phyloP scores from a whole-genome alignment of 169 alveolate species.

The Eimeria necatrix region DNA sequence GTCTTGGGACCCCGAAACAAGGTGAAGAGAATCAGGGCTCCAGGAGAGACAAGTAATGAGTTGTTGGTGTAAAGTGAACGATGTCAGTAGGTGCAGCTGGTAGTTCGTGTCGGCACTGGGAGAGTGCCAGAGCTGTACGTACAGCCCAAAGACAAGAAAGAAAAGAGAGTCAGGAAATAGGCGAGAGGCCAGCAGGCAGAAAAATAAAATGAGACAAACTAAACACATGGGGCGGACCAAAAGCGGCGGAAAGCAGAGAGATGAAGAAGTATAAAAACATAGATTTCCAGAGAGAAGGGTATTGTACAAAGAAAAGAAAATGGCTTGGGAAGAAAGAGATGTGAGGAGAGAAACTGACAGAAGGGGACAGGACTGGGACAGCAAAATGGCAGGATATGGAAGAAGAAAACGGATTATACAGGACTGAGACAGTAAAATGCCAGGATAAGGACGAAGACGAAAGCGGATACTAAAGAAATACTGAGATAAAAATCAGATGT shows the following conservation, averaged over 20 bases:
- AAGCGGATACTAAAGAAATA: no score
- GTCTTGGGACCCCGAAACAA: constrained; percentile 61
- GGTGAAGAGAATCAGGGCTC: constrained; percentile 67
- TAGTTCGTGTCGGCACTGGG: constrained; percentile 21
- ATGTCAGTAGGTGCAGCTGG: constrained; percentile 59
- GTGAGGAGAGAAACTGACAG: no score
- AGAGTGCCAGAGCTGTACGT: constrained; percentile 58
- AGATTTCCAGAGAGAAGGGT: not conserved
- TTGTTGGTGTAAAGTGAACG: constrained; percentile 69
- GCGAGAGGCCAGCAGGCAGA: no score
- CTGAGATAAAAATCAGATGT: no score
- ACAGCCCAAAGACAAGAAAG: not conserved
- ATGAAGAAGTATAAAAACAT: not conserved
- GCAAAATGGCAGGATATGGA: no score
- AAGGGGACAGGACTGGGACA: no score
- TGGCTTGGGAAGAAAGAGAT: no score
- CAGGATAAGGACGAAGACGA: no score
- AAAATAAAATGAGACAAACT: no score
- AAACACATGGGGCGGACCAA: not conserved
- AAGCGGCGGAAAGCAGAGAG: not conserved
- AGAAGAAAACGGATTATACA: no score
- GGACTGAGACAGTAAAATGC: no score
- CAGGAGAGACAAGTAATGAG: constrained; percentile 58
- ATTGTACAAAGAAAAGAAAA: not conserved
- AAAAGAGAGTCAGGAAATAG: no score